Evolutionary conservation across 2,329 filamentous ascomycete genomes (phyloP).

Genomic region (Ceratocystis cubensis): DNA sequence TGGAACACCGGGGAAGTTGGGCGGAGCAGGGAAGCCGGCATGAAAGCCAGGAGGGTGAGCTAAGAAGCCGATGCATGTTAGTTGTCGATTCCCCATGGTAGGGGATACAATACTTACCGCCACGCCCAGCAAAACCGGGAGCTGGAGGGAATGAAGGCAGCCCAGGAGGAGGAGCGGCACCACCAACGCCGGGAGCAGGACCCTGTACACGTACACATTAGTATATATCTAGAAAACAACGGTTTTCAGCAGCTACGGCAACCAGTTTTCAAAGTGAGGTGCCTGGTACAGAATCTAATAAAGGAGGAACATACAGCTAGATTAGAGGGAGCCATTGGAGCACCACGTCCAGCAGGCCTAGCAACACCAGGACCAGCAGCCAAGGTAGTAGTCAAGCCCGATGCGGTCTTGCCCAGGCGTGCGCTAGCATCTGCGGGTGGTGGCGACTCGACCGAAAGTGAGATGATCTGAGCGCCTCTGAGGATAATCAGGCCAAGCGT

Average conservation of each 20-base stretch:
- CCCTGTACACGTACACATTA: slow-evolving; percentile 34
- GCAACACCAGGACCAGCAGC: slow-evolving; percentile 79
- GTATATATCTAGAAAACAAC: not conserved
- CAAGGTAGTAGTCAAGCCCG: slow-evolving; percentile 56
- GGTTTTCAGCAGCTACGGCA: not conserved
- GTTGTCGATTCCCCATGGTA: too few relatives aligned
- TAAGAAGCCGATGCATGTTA: too few relatives aligned
- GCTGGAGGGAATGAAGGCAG: slow-evolving; percentile 43
- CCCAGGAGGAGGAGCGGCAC: slow-evolving; percentile 50
- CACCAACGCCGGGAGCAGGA: slow-evolving; percentile 77
- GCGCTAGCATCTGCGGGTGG: slow-evolving; percentile 88
- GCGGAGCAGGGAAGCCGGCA: slow-evolving; percentile 37
- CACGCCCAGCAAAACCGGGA: slow-evolving; percentile 42
- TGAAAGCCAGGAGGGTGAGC: slow-evolving; percentile 37
- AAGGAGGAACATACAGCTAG: slow-evolving; percentile 49
- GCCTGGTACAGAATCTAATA: too few relatives aligned
- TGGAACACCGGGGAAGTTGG: slow-evolving; percentile 31
- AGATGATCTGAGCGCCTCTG: slow-evolving; percentile 87
- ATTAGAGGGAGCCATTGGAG: slow-evolving; percentile 52
- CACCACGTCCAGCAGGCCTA: slow-evolving; percentile 77
- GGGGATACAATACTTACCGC: slow-evolving; percentile 35
- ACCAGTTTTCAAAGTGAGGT: not conserved
- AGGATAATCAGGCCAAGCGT: slow-evolving; percentile 92
- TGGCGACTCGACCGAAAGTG: slow-evolving; percentile 86
- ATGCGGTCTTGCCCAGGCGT: slow-evolving; percentile 65